Percentiles rank a stretch among this genome's conserved stretches.
Evolutionary conservation across 176 grass and related monocot genomes (phyloP).

Genomic region (Thinopyrum elongatum): DNA sequence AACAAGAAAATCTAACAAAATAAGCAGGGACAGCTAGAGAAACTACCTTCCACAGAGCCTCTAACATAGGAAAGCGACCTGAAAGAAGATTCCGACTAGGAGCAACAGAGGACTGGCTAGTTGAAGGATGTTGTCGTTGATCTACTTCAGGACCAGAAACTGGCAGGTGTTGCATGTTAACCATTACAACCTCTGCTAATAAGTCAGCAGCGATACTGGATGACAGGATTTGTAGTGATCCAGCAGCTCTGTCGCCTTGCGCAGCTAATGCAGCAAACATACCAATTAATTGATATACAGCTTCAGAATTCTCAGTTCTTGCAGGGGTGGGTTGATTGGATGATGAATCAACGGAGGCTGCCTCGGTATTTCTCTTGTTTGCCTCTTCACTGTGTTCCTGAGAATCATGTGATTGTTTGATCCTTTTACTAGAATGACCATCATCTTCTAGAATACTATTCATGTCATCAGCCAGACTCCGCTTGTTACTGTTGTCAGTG

Average conservation of each 20-base stretch:
- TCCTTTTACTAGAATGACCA: slow-evolving; percentile 59
- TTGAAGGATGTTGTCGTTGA: slow-evolving; percentile 37
- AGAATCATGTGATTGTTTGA: slow-evolving; percentile 45
- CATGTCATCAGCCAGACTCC: slow-evolving; percentile 49
- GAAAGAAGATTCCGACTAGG: slow-evolving; percentile 21
- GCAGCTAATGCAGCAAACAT: slow-evolving; percentile 92
- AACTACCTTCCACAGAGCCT: slow-evolving; percentile 54
- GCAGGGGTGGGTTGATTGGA: slow-evolving; percentile 25
- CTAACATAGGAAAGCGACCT: slow-evolving; percentile 50
- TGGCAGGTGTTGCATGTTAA: slow-evolving; percentile 88
- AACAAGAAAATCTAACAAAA: slow-evolving; percentile 23
- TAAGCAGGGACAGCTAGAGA: slow-evolving; percentile 5
- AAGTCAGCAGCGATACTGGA: slow-evolving; percentile 89
- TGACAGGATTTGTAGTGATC: slow-evolving; percentile 75
- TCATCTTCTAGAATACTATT: slow-evolving; percentile 57
- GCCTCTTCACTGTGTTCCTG: slow-evolving; percentile 35
- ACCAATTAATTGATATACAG: slow-evolving; percentile 86
- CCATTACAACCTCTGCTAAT: slow-evolving; percentile 90
- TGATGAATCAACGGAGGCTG: slow-evolving; percentile 27
- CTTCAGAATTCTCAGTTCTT: slow-evolving; percentile 69
- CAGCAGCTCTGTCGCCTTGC: slow-evolving; percentile 78
- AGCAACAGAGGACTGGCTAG: slow-evolving; percentile 26
- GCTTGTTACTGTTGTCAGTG: slow-evolving; percentile 62
- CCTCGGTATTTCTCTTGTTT: slow-evolving; percentile 29
- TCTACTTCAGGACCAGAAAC: slow-evolving; percentile 49